A percentile compares a stretch with the other conserved stretches of the same genome.
phyloP scores from a whole-genome alignment of 768 basidiomycete genomes.

The Mrakia frigida region DNA sequence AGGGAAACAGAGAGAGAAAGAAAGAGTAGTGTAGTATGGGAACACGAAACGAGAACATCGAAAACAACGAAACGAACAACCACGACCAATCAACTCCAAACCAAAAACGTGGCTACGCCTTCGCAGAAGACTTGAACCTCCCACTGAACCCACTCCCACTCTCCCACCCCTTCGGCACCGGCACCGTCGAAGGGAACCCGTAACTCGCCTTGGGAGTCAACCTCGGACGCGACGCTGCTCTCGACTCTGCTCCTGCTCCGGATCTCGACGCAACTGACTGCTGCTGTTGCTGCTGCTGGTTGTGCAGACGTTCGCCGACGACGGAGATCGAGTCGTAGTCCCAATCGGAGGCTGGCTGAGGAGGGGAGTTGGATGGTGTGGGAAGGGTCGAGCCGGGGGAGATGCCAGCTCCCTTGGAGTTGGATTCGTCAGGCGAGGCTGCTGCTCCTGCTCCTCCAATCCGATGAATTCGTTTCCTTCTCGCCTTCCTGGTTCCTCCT shows the following conservation, averaged over 20 bases:
- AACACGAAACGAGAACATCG: too few species aligned
- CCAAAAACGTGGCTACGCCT: not conserved
- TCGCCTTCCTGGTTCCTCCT: conserved; percentile 62
- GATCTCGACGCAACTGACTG: not conserved
- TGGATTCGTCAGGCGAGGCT: not conserved
- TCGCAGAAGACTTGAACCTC: not conserved
- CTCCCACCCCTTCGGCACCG: conserved; percentile 11
- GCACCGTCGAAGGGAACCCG: conserved; percentile 15
- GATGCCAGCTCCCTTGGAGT: too few species aligned
- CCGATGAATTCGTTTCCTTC: conserved; percentile 66
- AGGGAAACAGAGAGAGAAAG: too few species aligned
- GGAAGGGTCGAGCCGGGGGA: not conserved
- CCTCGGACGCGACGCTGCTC: not conserved
- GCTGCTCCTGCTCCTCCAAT: conserved; percentile 39
- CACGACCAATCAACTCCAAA: too few species aligned
- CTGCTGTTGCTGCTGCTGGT: not conserved
- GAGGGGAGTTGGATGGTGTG: not conserved
- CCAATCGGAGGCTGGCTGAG: not conserved
- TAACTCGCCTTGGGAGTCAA: conserved; percentile 22
- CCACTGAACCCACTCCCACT: conserved; percentile 7
- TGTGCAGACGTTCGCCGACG: not conserved
- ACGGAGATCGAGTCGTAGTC: conserved; percentile 14
- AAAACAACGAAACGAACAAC: too few species aligned
- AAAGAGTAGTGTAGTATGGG: too few species aligned
- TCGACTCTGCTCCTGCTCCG: not conserved